phyloP scores from a whole-genome alignment of 164 flowering plant genomes.

The Magnolia sinica region DNA sequence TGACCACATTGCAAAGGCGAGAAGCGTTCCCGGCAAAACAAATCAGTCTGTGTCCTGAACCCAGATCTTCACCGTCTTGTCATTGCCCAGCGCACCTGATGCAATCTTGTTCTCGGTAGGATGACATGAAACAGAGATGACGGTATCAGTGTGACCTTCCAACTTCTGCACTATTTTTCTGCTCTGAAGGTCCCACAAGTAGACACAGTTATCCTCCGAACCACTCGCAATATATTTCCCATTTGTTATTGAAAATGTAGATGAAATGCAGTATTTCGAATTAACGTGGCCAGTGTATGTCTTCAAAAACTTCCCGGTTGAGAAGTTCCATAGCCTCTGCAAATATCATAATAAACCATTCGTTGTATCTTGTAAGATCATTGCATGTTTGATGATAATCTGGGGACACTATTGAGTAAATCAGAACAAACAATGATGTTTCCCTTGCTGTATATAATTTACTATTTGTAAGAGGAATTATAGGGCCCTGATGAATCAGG shows the following conservation, averaged over 20 bases:
- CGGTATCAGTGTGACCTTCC: conserved; percentile 85
- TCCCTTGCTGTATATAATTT: too few species aligned
- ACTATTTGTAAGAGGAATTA: too few species aligned
- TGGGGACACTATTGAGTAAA: too few species aligned
- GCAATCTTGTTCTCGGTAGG: conserved; percentile 83
- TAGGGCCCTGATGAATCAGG: too few species aligned
- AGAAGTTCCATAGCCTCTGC: conserved; percentile 92
- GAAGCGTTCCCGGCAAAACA: not conserved
- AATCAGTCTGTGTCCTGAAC: conserved; percentile 42
- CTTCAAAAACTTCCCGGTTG: conserved; percentile 81
- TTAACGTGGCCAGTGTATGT: conserved; percentile 89
- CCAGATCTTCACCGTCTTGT: conserved; percentile 76
- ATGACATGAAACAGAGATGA: conserved; percentile 80
- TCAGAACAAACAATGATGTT: too few species aligned
- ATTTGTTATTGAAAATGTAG: conserved; percentile 75
- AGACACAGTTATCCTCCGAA: conserved; percentile 79
- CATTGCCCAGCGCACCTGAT: conserved; percentile 78
- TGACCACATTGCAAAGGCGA: not conserved
- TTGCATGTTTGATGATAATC: not conserved
- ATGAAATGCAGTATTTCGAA: conserved; percentile 72
- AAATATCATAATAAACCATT: conserved; percentile 6
- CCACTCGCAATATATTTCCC: conserved; percentile 88
- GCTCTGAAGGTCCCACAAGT: conserved; percentile 90
- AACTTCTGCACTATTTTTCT: conserved; percentile 76
- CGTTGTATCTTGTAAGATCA: not conserved